Base-by-base conservation (phyloP, 257 asterid genomes). In the Cordia subcordata region DNA sequence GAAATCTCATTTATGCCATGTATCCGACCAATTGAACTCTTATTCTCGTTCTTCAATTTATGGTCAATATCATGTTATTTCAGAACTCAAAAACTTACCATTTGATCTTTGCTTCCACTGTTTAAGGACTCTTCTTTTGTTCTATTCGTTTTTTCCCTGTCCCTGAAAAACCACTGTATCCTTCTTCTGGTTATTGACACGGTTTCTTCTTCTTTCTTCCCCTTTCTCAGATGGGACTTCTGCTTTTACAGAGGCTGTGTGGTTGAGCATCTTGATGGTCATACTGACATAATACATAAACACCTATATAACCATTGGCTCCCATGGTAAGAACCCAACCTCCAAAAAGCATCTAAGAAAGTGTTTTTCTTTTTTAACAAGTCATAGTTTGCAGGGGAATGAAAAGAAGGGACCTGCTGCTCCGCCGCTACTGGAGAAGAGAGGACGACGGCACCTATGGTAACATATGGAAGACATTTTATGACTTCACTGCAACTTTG, bases 371-470 rank as follows among this genome's bases (percentile, higher is more conserved):
- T 57, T 38, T 70, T 65, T 51, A 65, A 57, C 66, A 45, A 47
- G 11, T 51, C 68, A 37, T 19, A 27, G 6, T 70, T 67, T 77
- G 44, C 73, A 92, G 99, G 99, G 80, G 89, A 61, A 77, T 76
- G 86, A 92, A 86, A 67, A 78, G 88, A 66, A 77, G 99, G 61
- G 99, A 92, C 72, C 53, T 92, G 57, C 72, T 92, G 66, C 72
- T 92, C 19, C 85, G 93, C 3, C 85, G 99, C 22, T 88, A 86
- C 73, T 92, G 99, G 99, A 92, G 99, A 75, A 82, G 91, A 76
- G 99, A 92, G 80, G 95, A 86, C 17, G 96, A 92, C 49, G 96
- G 96, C 71, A 82, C 94, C 59, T 92, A 88, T 33, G 99, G 99
- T 92, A 82, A 46, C 59, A 8, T 13, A 14, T n/a, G 9, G 11